Base-by-base conservation (phyloP, 805 yeast species). In the Zygoascus bituminiphila region DNA sequence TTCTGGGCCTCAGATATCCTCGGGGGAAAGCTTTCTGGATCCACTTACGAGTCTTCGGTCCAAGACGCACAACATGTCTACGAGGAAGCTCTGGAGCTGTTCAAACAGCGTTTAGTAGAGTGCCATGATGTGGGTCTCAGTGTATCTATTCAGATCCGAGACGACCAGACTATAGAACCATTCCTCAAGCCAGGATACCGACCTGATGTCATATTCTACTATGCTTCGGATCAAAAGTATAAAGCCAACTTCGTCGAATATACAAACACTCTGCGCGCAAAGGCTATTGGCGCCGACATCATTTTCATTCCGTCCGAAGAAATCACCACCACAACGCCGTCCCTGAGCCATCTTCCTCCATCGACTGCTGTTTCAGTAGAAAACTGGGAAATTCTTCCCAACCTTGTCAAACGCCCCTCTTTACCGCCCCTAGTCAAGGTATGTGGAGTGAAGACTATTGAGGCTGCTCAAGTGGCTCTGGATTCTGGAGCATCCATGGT, bases 361-460 rank as follows among this genome's bases (percentile, higher is more conserved):
- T 42, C 37, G 6, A 23, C 15, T 20, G 45, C 42, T 4, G 41
- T 48, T 15, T 26, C 40, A 9, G 40, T 44, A 22, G 42, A 44
- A 17, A 29, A 43, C 17, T 19, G 40, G 10, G 19, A 36, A 14
- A 26, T 24, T 17, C 25, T 42, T 5, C 29, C 47, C 12, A 15
- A n/a, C 10, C 14, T 17, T 14, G 22, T 15, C 9, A 10, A 19
- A n/a, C 31, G 20, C 9, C 36, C 38, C 8, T 15, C 4, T n/a
- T 14, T 23, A 14, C 29, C 20, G 24, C 40, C 20, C 3, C 40
- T 86, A n/a, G 84, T 84, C 4, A 91, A 91, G 61, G 79, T 91
- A 3, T 91, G 98, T 63, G 98, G 98, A 0, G 62, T 91, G 20
- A 76, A 77, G 54, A 72, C 82, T 2, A 61, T 65, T 0, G 83